Base-by-base conservation (phyloP, 345 rosid species). In the Isatis tinctoria region DNA sequence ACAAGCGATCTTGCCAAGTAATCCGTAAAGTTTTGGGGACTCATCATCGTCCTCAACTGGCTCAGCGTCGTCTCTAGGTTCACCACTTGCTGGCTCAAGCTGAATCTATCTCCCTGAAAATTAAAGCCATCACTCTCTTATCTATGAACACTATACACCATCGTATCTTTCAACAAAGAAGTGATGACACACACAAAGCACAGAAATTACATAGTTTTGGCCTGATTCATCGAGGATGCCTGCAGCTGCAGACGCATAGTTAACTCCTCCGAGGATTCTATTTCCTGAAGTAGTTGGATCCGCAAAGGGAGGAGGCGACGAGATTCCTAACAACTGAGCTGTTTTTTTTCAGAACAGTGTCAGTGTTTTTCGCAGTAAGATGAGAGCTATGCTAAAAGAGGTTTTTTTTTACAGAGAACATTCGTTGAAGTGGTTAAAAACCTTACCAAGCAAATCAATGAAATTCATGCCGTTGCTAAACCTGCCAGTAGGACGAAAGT, bases 221-320 rank as follows among this genome's bases (percentile, higher is more conserved):
- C 97, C 99, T 3, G 89, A 80, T 70, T 83, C 87, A 24, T 92
- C 93, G 26, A 95, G 97, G 53, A 95, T 88, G 24, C 99, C 99
- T 2, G 89, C 97, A 27, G 96, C 97, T 10, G 96, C 97, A 14
- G 97, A 92, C 5, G 99, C 97, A 47, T 88, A 87, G 74, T 95
- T 90, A 53, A 92, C 82, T 32, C 97, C 99, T 58, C 80, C 80
- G 4, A 92, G 85, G 16, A 90, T 35, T 79, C 81, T 84, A 11
- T 27, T 43, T 57, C 94, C 98, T 16, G 37, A 10, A 16, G 97
- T 79, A 57, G 67, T 77, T 13, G 96, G 92, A 80, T 91, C 86
- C 3, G 96, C 87, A 72, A 80, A 89, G 24, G 91, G 54, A 11
- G 82, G 82, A 44, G 94, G 96, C 48, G 85, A 75, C 2, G 92